Conservation (phyloP, 352 stramenopile genomes). For the Phytophthora idaei region DNA sequence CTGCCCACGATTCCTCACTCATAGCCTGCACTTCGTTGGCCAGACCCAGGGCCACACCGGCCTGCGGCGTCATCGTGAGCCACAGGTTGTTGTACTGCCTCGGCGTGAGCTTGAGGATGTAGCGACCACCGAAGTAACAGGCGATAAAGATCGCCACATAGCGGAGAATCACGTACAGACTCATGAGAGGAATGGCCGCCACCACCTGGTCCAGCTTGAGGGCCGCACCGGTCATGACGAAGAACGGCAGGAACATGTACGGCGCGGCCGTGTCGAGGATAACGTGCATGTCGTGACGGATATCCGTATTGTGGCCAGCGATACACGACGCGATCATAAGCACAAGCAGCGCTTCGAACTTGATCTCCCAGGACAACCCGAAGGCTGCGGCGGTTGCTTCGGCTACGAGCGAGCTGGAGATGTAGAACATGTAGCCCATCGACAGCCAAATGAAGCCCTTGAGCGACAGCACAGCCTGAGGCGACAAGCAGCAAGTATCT, state of each 20-base stretch:
- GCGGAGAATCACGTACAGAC: slow-evolving; percentile 58
- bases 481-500: slow-evolving; percentile 21
- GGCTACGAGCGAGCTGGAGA: slow-evolving; percentile 51
- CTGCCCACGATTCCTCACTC: slow-evolving; percentile 59
- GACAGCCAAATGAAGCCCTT: slow-evolving; percentile 76
- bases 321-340: slow-evolving; percentile 73
- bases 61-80: slow-evolving; percentile 75
- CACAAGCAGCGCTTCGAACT: slow-evolving; percentile 69
- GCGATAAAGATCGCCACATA: slow-evolving; percentile 71
- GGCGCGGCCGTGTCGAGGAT: slow-evolving; percentile 68
- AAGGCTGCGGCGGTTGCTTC: slow-evolving; percentile 52
- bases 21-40: slow-evolving; percentile 64
- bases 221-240: slow-evolving; percentile 73
- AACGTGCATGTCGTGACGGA: slow-evolving; percentile 78
- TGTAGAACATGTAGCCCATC: slow-evolving; percentile 68
- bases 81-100: slow-evolving; percentile 78
- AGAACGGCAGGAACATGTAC: slow-evolving; percentile 79
- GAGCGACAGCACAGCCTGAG: slow-evolving; percentile 41
- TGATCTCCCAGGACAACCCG: slow-evolving; percentile 69
- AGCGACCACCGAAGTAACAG: slow-evolving; percentile 63
- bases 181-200: slow-evolving; percentile 72
- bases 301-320: slow-evolving; percentile 56
- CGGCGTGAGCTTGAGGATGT: slow-evolving; percentile 58
- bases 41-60: slow-evolving; percentile 61
- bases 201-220: slow-evolving; percentile 72